Evolutionary conservation across 805 yeast species (phyloP), one percentile per base, ranked within the genome.

Genomic region (Phaffomyces opuntiae): DNA sequence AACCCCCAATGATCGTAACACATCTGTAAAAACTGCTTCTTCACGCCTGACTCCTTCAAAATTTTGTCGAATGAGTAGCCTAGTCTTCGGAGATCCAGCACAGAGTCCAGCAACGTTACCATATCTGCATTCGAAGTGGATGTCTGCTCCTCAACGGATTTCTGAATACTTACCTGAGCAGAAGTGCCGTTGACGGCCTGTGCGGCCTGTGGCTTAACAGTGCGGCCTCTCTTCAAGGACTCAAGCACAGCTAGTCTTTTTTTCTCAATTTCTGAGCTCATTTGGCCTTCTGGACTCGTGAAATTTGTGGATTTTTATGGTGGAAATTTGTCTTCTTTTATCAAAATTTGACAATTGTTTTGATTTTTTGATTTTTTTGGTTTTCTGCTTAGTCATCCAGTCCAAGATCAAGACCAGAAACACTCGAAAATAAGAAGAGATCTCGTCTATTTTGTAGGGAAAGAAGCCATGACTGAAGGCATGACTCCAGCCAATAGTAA

Each of bases 161-260:
- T 24, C 11, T 35, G 17, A 7, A 8, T 29, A 39, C 41, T 39
- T 19, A 39, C 41, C 32, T 38, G 27, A 7, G 16, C 14, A 32
- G 34, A 32, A 9, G n/a, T 26, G 33, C 9, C 14, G 4, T 38
- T 26, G 21, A 13, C 25, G 24, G 4, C 7, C 25, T 27, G 34
- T 16, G 16, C 19, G 6, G 17, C 26, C 26, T n/a, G 32, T 5
- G 44, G 46, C 14, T 21, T 21, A 21, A 6, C 7, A 6, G 24
- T 3, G 24, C 40, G 31, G 34, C 47, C 39, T 29, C 45, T 51
- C 46, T 48, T 51, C 46, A 57, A 41, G 0, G 61, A 57, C 2
- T 47, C 56, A 7, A 57, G 48, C n/a, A 56, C 59, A 9, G 61
- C 61, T 26, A 36, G 52, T 17, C 59, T 45, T 48, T 52, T 56